Base-by-base conservation (phyloP, 192 early-diverging fungal species). In the Umbelopsis ramanniana region DNA sequence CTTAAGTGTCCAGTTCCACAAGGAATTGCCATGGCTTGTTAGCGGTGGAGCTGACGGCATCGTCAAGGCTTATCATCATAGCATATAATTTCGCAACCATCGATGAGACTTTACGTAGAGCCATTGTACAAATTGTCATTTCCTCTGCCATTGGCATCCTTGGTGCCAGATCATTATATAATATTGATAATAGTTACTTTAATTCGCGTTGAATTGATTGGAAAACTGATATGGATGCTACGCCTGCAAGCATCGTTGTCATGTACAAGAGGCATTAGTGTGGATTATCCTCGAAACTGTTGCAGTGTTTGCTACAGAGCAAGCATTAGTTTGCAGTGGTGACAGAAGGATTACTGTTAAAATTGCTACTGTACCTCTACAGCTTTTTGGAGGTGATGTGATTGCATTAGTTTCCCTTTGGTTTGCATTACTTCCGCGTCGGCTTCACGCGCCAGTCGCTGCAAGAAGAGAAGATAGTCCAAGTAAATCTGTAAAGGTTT, bases 31-130 rank as follows among this genome's bases (percentile, higher is more conserved):
- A 17, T 84, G 80, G 73, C 72, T 88, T 46, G 66, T 88, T 17
- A 88, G 83, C 48, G 82, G 88, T 45, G 88, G 88, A 21, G 88
- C 87, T 17, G 88, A 90, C 74, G 82, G 83, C 43, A 82, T 87
- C 40, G 77, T 86, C 6, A 90, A 90, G 69, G 66, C 87, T 55
- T 86, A 84, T 60, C 72, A 81, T 23, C 79, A 74, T 35, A 72
- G 75, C 8, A 54, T 70, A 54, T 70, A 50, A 52, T 37, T 37
- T 63, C 6, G 26, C 7, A 54, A 54, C 26, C n/a, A 26, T 12
- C n/a, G 23, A 29, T 29, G 29, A 29, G 26, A 22, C 26, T 37
- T 29, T 63, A 29, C 35, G 57, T 37, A 63, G 26, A 12, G 33
- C 53, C 57, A 63, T 19, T 63, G 57, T 63, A 63, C 26, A 63